Percentiles rank a stretch among this genome's conserved stretches.
Conservation (phyloP, 208 protist genomes). For the Crithidia fasciculata region DNA sequence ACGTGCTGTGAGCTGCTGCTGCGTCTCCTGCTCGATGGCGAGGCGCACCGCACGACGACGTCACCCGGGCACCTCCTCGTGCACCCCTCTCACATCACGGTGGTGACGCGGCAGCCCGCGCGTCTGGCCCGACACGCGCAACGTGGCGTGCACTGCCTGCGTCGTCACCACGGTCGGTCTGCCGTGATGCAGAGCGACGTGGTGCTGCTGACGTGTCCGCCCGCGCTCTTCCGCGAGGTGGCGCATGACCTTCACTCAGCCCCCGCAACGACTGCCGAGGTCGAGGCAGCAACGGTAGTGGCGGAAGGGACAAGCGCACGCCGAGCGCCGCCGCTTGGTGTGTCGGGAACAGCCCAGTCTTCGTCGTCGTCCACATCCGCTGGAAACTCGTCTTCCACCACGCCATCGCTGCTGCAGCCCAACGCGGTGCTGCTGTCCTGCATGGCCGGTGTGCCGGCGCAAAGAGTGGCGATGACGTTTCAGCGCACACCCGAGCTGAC, state of each 20-base stretch:
- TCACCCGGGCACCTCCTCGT: conserved; percentile 29
- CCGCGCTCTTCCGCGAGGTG: conserved; percentile 64
- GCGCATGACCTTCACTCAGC: conserved; percentile 42
- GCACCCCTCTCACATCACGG: conserved; percentile 77
- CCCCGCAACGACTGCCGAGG: background rate
- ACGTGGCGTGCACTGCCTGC: conserved; percentile 61
- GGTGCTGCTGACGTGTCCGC: conserved; percentile 69
- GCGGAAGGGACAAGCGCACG: conserved; percentile 12
- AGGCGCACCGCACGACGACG: background rate
- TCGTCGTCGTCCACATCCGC: too few species aligned
- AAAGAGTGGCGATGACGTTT: conserved; percentile 65
- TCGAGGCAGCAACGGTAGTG: background rate
- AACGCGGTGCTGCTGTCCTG: conserved; percentile 68
- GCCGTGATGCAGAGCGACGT: conserved; percentile 54
- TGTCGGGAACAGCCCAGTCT: background rate
- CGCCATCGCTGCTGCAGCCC: conserved; percentile 18
- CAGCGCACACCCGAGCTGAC: conserved; percentile 52
- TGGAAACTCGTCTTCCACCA: too few species aligned
- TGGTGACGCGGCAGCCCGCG: conserved; percentile 75
- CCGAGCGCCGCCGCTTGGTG: background rate
- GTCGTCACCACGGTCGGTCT: conserved; percentile 44
- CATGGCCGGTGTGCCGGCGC: conserved; percentile 48
- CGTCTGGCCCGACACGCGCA: conserved; percentile 45
- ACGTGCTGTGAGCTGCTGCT: conserved; percentile 46
- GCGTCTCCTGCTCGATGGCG: conserved; percentile 13